phyloP scores from a whole-genome alignment of 2,329 filamentous ascomycete species.

The Camptophora hylomeconis region DNA sequence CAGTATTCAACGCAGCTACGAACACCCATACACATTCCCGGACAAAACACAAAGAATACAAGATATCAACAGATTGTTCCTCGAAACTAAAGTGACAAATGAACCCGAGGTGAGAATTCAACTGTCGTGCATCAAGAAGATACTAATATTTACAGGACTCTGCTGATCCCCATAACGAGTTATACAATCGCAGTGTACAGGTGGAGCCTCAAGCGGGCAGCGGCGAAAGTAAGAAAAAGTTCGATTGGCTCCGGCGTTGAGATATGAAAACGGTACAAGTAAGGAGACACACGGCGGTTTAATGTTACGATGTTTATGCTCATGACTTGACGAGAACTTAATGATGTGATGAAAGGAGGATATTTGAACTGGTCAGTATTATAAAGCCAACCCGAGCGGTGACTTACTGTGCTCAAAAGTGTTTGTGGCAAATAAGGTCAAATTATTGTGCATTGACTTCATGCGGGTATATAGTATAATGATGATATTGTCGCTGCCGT shows the following conservation, averaged over 20 bases:
- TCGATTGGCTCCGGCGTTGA: slow-evolving; percentile 28
- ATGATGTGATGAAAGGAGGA: no score
- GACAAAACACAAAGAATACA: slow-evolving; percentile 42
- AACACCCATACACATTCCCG: slow-evolving; percentile 60
- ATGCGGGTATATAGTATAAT: no score
- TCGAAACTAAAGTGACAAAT: slow-evolving; percentile 68
- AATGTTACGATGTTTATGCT: no score
- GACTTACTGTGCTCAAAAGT: no score
- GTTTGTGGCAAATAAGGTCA: no score
- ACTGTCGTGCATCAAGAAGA: neutral
- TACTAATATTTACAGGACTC: slow-evolving; percentile 29
- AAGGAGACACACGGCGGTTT: no score
- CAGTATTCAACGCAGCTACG: slow-evolving; percentile 83
- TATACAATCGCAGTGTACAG: slow-evolving; percentile 46
- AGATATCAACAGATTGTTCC: slow-evolving; percentile 57
- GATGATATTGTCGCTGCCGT: no score
- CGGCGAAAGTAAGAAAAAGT: slow-evolving; percentile 27
- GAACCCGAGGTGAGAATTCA: slow-evolving; percentile 66
- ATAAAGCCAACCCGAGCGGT: no score
- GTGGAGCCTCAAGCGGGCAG: slow-evolving; percentile 30
- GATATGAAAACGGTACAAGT: no score
- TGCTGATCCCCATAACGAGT: slow-evolving; percentile 19
- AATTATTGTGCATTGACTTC: no score
- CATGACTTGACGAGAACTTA: no score
- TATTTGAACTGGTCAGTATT: no score